Evolutionary conservation across 1,284 basidiomycete genomes (phyloP), one percentile per base, ranked within the genome.

Genomic region (Mycena sp.): DNA sequence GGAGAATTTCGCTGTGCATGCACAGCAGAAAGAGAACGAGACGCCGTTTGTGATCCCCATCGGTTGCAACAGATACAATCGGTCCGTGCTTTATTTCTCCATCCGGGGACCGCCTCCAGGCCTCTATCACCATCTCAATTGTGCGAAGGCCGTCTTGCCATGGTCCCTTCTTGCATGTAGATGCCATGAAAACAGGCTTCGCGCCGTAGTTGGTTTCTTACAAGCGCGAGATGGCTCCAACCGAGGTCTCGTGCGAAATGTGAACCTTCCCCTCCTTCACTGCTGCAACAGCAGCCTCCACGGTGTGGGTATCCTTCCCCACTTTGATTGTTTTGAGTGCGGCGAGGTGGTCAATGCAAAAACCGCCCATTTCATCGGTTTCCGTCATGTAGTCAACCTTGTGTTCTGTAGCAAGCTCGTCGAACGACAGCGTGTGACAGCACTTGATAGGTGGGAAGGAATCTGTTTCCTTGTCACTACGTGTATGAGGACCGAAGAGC

Each of bases 11-110:
- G 30, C 37, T 41, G 21, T 56, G 45, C 53, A 62, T 56, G 26
- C 61, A 62, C 26, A 62, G 11, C 25, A 57, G 23, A 23, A 62
- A 62, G 6, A 62, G 45, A 3, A 54, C 52, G 11, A 56, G 32
- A 2, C 61, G 61, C 25, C 52, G 54, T 30, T 14, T 26, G n/a
- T 38, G 28, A 32, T 62, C 61, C 40, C 61, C 54, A 25, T 62
- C 61, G 1, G 54, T 35, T 16, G 53, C 19, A 21, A 56, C 26
- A 2, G 29, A 28, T 2, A 52, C 6, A 21, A 62, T 38, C 1
- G 52, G 59, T 2, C 61, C 61, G 29, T 62, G 32, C n/a, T 43
- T 56, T 10, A 9, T 11, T 40, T 45, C 61, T 10, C 61, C 51
- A 45, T 62, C 37, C 30, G 41, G 50, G 17, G 50, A 60, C 11